Evolutionary conservation across 2,329 filamentous ascomycete species (phyloP).

Genomic region (Cylindrodendrum hubeiense): DNA sequence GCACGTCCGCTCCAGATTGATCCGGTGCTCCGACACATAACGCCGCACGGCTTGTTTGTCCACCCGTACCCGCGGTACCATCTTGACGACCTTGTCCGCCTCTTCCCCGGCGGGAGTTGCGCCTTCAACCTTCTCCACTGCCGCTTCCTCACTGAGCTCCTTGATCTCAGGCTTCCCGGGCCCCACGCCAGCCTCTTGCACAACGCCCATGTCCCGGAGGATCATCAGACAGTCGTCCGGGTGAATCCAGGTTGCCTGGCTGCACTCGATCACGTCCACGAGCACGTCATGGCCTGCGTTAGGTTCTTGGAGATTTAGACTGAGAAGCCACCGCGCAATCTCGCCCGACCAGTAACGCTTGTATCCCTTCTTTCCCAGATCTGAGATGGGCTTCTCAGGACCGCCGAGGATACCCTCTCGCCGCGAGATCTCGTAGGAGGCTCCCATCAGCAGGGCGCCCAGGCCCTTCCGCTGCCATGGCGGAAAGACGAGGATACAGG

Average conservation of each 20-base stretch:
- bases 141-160: constrained; percentile 25
- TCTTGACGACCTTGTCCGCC: constrained; percentile 44
- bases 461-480: constrained; percentile 94
- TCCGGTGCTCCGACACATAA: constrained; percentile 74
- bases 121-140: constrained; percentile 38
- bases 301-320: constrained; percentile 52
- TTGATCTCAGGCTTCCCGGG: constrained; percentile 51
- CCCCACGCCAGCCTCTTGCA: constrained; percentile 67
- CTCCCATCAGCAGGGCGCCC: constrained; percentile 89
- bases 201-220: constrained; percentile 83
- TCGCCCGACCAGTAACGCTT: constrained; percentile 88
- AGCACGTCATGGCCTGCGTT: constrained; percentile 57
- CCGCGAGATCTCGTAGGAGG: constrained; percentile 91
- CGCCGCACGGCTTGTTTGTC: constrained; percentile 69
- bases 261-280: constrained; percentile 77
- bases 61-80: constrained; percentile 62
- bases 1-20: constrained; percentile 75
- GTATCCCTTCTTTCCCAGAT: constrained; percentile 87
- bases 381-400: constrained; percentile 92
- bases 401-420: constrained; percentile 88
- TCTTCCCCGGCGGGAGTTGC: constrained; percentile 37
- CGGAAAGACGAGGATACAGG: constrained; percentile 95
- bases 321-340: constrained; percentile 77
- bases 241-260: constrained; percentile 84
- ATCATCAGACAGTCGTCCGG: constrained; percentile 85